phyloP scores from a whole-genome alignment of 192 early-diverging fungal genomes.

The Funneliformis geosporum region DNA sequence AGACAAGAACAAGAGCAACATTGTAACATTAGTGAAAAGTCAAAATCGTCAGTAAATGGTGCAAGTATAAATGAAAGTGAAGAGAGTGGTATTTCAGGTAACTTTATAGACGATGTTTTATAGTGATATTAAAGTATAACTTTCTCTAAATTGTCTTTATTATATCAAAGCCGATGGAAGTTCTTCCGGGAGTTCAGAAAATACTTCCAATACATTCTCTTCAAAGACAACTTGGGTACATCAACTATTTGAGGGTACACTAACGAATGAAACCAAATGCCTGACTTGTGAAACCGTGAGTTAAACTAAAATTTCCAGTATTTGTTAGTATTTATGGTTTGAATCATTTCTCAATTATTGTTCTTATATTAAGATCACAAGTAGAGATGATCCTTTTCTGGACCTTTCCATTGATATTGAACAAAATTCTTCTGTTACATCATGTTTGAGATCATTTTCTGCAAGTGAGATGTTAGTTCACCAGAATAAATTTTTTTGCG shows the following conservation, averaged over 20 bases:
- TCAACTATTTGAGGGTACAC: constrained; percentile 89
- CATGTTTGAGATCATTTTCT: constrained; percentile 95
- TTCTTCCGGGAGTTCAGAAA: constrained; percentile 42
- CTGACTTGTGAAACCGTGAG: constrained; percentile 91
- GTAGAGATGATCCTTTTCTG: constrained; percentile 90
- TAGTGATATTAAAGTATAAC: neutral
- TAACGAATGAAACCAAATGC: constrained; percentile 97
- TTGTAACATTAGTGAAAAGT: constrained; percentile 11
- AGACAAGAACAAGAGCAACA: constrained; percentile 17
- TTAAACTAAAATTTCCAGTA: neutral
- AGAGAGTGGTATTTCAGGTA: constrained; percentile 12
- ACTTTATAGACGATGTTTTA: neutral
- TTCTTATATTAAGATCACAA: constrained; percentile 64
- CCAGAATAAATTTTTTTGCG: constrained; percentile 98
- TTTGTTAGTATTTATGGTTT: neutral
- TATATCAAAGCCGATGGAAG: constrained; percentile 36
- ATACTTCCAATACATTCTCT: constrained; percentile 33
- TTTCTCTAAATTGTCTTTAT: neutral
- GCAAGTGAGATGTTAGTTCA: constrained; percentile 91
- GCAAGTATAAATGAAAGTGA: constrained; percentile 28
- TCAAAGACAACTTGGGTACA: constrained; percentile 86
- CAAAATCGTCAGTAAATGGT: constrained; percentile 20
- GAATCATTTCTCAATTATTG: constrained; percentile 7
- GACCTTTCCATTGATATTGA: constrained; percentile 97
- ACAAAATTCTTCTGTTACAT: constrained; percentile 91